These are phyloP conservation scores for Xylaria sp. DNA, from an alignment of 2,329 filamentous ascomycete genomes.

Conservation along the genomic window DNA sequence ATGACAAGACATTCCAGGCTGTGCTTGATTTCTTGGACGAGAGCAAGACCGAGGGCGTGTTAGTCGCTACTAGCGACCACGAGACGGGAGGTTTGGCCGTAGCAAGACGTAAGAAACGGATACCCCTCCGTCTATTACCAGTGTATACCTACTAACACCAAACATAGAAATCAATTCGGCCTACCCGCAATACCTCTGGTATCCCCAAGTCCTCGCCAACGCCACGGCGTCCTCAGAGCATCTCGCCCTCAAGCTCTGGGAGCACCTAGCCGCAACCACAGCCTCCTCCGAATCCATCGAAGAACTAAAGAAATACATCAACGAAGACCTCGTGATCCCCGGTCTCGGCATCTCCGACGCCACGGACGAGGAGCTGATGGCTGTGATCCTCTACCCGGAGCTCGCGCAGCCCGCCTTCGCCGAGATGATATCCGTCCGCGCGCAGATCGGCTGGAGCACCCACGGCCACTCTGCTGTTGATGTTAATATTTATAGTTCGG, in stretches of 20 bases:
- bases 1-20: conserved; percentile 82
- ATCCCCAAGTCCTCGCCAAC: conserved; percentile 75
- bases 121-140: neutral
- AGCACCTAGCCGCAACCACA: conserved; percentile 56
- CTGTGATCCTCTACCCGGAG: conserved; percentile 64
- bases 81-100: conserved; percentile 90
- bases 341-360: conserved; percentile 81
- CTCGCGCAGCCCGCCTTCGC: conserved; percentile 68
- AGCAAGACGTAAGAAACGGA: conserved; percentile 70
- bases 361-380: conserved; percentile 70
- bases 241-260: conserved; percentile 66
- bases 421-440: conserved; percentile 84
- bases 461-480: conserved; percentile 94
- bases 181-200: conserved; percentile 73
- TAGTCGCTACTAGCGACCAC: conserved; percentile 93
- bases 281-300: conserved; percentile 39
- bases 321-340: conserved; percentile 67
- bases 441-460: conserved; percentile 91
- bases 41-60: conserved; percentile 74
- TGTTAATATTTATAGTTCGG: conserved; percentile 92
- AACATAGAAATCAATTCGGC: conserved; percentile 55
- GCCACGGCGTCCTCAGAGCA: conserved; percentile 80
- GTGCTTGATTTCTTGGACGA: conserved; percentile 85
- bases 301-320: conserved; percentile 68
- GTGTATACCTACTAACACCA: neutral